These are phyloP conservation scores for Pestalotiopsis sp. DNA, from an alignment of 2,329 filamentous ascomycete genomes.

Conservation along the genomic window DNA sequence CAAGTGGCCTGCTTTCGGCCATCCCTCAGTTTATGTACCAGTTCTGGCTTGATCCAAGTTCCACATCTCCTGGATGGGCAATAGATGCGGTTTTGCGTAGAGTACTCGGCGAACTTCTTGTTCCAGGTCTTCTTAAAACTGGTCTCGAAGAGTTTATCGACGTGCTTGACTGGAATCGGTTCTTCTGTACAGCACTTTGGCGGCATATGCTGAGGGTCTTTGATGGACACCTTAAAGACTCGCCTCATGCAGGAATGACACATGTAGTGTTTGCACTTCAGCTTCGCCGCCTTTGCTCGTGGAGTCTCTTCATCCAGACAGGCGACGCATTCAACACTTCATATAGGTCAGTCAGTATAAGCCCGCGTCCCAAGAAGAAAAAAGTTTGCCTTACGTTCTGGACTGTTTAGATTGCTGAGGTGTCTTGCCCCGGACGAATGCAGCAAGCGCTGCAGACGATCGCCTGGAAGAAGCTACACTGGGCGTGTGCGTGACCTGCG, in stretches of 20 bases:
- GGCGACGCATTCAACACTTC: slow-evolving; percentile 70
- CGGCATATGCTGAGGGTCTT: slow-evolving; percentile 80
- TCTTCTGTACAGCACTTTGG: slow-evolving; percentile 77
- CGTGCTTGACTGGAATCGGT: slow-evolving; percentile 74
- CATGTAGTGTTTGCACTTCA: slow-evolving; percentile 81
- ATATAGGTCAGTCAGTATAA: slow-evolving; percentile 18
- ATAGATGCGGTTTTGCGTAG: slow-evolving; percentile 74
- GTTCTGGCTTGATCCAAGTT: slow-evolving; percentile 75
- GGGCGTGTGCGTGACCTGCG: slow-evolving; percentile 35
- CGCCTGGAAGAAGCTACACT: slow-evolving; percentile 38
- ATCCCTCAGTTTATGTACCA: slow-evolving; percentile 60
- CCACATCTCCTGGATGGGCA: slow-evolving; percentile 75
- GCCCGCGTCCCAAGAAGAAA: slow-evolving; percentile 6
- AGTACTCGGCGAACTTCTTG: slow-evolving; percentile 75
- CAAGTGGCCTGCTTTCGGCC: slow-evolving; percentile 71
- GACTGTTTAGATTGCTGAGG: slow-evolving; percentile 21
- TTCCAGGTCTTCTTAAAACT: slow-evolving; percentile 82
- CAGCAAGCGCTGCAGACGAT: slow-evolving; percentile 34
- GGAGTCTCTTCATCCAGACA: slow-evolving; percentile 69
- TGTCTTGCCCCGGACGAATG: slow-evolving; percentile 28
- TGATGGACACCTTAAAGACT: slow-evolving; percentile 74
- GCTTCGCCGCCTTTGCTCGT: slow-evolving; percentile 63
- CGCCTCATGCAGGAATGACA: slow-evolving; percentile 76
- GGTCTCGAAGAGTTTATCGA: slow-evolving; percentile 72
- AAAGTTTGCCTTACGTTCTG: slow-evolving; percentile 21